A percentile compares a stretch with the other conserved stretches of the same genome.
These are phyloP conservation scores for Astrothelium macrocarpum DNA, from an alignment of 495 filamentous ascomycete genomes.

Conservation along the genomic window DNA sequence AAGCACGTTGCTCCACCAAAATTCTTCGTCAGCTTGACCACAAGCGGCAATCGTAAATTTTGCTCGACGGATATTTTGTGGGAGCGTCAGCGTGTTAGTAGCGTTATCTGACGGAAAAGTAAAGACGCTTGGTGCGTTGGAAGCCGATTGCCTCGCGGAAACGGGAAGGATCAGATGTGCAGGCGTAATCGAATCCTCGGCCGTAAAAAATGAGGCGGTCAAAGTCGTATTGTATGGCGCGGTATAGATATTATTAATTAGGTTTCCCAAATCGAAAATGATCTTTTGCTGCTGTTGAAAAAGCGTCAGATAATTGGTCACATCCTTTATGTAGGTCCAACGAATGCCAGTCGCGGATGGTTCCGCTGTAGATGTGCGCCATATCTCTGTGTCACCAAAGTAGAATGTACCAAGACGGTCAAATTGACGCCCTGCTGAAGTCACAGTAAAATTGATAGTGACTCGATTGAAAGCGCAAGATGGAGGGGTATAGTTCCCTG, in stretches of 20 bases:
- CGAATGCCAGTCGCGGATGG: constrained; percentile 61
- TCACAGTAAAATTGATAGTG: constrained; percentile 72
- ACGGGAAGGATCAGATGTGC: constrained; percentile 68
- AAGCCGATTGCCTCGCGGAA: constrained; percentile 47
- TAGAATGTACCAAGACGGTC: constrained; percentile 76
- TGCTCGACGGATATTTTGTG: constrained; percentile 55
- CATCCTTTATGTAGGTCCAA: constrained; percentile 75
- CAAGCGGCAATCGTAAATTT: constrained; percentile 68
- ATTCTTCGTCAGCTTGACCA: constrained; percentile 72
- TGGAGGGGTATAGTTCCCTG: constrained; percentile 60
- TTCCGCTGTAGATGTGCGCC: constrained; percentile 79
- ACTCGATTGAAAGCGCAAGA: constrained; percentile 67
- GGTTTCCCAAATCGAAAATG: constrained; percentile 76
- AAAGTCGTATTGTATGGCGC: constrained; percentile 73
- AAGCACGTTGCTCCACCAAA: constrained; percentile 85
- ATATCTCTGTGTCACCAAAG: constrained; percentile 71
- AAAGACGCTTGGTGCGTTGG: constrained; percentile 55
- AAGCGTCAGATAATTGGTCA: constrained; percentile 62
- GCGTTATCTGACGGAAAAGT: constrained; percentile 57
- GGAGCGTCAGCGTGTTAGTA: constrained; percentile 47
- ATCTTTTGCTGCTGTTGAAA: constrained; percentile 60
- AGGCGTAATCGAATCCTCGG: constrained; percentile 37
- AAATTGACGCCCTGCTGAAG: constrained; percentile 64
- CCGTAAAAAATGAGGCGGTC: constrained; percentile 64
- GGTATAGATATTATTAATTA: constrained; percentile 67